Base-by-base conservation (phyloP, 2,329 filamentous ascomycete species). In the Alternaria gaisen region DNA sequence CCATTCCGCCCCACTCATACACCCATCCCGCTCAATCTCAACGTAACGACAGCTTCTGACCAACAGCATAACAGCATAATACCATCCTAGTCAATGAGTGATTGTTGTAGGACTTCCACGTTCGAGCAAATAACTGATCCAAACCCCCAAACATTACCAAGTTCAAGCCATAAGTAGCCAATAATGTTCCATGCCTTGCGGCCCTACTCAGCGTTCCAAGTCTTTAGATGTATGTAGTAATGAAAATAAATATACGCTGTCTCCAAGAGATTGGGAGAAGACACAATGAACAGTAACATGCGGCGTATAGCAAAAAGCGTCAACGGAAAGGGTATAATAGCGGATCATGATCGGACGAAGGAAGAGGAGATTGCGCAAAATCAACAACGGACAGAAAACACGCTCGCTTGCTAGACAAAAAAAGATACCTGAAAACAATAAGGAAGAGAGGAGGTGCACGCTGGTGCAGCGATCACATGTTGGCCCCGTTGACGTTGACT, bases 401-500 rank as follows among this genome's bases (percentile, higher is more conserved):
- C 56, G 65, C 69, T 71, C 62, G 71, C 66, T 72, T 51, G 44
- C 58, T 58, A 43, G 41, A 58, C 42, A 59, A 48, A 24, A 22
- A 52, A 20, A n/a, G 54, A 53, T 16, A 51, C 36, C 8, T 18
- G n/a, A 20, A 18, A 40, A 40, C 8, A 40, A 64, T 20, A 16
- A 46, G 22, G 42, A 20, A 43, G 38, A 34, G 3, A 28, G 42
- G 24, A 47, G 42, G 20, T 46, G 34, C 22, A 50, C 26, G 24
- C 20, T 28, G 24, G 34, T 30, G 48, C 10, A n/a, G n/a, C 34
- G 28, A 59, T 63, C 52, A 78, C 60, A 77, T 65, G 48, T 70
- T 70, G 24, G 69, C 67, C 16, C 92, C 92, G 74, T 94, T 94
- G 65, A 94, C 88, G 74, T 88, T 91, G 70, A 95, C 88, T 80